Base-by-base conservation (phyloP, 2,329 filamentous ascomycete genomes). In the Neopestalotiopsis rosae region DNA sequence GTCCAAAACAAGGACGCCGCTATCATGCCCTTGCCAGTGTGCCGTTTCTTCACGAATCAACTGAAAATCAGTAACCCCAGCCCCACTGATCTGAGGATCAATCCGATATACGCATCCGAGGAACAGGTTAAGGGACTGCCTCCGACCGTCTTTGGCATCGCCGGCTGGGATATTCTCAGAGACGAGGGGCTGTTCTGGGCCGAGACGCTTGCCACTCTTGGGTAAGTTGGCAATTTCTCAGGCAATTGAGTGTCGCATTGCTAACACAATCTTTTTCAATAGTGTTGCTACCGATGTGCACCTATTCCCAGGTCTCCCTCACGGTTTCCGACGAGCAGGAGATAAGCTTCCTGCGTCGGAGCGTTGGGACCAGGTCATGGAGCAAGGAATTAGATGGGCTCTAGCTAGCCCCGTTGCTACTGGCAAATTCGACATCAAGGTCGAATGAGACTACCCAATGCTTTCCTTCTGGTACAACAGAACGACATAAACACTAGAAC, bases 1-100 rank as follows among this genome's bases (percentile, higher is more conserved):
- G 75, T 77, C 6, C 76, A 85, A 69, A 84, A 84, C 68, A 81
- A 81, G 40, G 66, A 84, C 14, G 88, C 88, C 0, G 86, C 87
- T 0, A 76, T 89, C 1, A 71, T 88, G 65, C 81, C 86, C 0
- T 70, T 81, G n/a, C 76, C 73, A 1, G 75, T 77, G 5, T 76
- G 83, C 59, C 76, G 52, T 32, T 79, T 71, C 68, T 81, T 80
- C 24, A 70, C 71, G 3, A 72, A 75, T 9, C 61, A 80, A 3
- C 63, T 82, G 1, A 70, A 77, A 1, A 13, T 81, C 7, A n/a
- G 69, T 4, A 64, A 71, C 0, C 71, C 75, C 1, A 69, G 76
- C 2, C 74, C 69, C 3, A 65, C 71, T 0, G 82, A 86, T 71
- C 71, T 74, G 0, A 75, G 75, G 17, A 69, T 85, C 13, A 87